Base-by-base conservation (phyloP, 2,329 filamentous ascomycete genomes). In the Fusarium chuoi region DNA sequence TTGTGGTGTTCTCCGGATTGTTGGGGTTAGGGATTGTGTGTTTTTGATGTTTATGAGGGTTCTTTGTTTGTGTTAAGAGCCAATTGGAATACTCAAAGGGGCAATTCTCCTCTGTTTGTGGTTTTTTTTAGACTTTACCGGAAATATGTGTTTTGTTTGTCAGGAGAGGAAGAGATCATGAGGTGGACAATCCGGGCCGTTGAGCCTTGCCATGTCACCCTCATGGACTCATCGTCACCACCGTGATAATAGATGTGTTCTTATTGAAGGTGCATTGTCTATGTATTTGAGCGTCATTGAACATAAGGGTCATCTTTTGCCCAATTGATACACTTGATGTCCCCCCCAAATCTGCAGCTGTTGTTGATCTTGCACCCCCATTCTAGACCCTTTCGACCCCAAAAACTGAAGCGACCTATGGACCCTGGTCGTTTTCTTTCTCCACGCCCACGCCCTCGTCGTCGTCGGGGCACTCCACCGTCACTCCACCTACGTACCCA, bases 391-490 rank as follows among this genome's bases (percentile, higher is more conserved):
- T 70, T 46, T 62, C 36, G 59, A 67, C 58, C 51, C 65, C 42
- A 65, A 65, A 39, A 68, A 33, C 30, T 33, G 30, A 45, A 35
- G 17, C 30, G 17, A 9, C 28, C 28, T 30, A 51, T n/a, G n/a
- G n/a, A n/a, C 44, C 65, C 66, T 52, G 59, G 74, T 59, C 65
- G 60, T 42, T 54, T 57, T 48, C 33, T 38, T 73, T 73, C 72
- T 51, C 68, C 72, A 75, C 72, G 52, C 72, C 55, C 69, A 64
- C 64, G 28, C 41, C 30, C 33, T 36, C 18, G 51, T 68, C 18
- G 51, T 68, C 68, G 54, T 62, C 57, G 65, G 65, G 65, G 60
- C 62, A 71, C 75, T 76, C 73, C 73, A 73, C 71, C 62, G 75
- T 70, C 71, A 69, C 75, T 67, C 75, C 75, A 77, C 70, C 60